These are phyloP conservation scores for Saccharomycopsis synnaedendra DNA, from an alignment of 805 yeast species.

Conservation along the genomic window DNA sequence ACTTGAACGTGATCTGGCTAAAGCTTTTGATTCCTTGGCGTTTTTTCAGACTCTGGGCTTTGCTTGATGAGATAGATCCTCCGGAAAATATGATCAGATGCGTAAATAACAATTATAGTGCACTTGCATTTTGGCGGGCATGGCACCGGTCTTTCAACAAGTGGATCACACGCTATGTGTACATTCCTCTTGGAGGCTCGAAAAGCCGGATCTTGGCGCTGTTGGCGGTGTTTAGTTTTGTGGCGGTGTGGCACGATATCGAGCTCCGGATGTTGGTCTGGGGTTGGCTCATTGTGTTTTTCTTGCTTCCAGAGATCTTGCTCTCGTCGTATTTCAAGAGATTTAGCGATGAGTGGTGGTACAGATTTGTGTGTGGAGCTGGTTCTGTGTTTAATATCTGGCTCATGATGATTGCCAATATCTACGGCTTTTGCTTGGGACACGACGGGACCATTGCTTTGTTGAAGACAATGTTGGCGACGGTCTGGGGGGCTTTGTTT, in stretches of 20 bases:
- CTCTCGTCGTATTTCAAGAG: conserved; percentile 35
- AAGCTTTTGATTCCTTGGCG: conserved; percentile 95
- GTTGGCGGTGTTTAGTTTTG: conserved; percentile 83
- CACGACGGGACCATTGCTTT: conserved; percentile 68
- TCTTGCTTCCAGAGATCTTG: conserved; percentile 74
- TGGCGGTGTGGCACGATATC: conserved; percentile 97
- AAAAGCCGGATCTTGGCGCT: conserved; percentile 62
- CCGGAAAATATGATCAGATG: conserved; percentile 98
- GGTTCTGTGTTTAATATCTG: conserved; percentile 89
- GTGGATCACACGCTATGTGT: conserved; percentile 83
- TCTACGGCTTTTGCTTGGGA: conserved; percentile 92
- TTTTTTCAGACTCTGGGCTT: conserved; percentile 83
- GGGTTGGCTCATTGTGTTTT: conserved; percentile 93
- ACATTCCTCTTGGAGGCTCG: conserved; percentile 86
- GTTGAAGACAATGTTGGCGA: conserved; percentile 58
- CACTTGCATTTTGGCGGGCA: conserved; percentile 95
- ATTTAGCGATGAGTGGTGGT: conserved; percentile 48
- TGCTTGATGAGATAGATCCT: conserved; percentile 87
- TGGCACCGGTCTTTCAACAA: conserved; percentile 95
- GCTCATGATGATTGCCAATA: conserved; percentile 96
- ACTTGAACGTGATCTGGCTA: conserved; percentile 85
- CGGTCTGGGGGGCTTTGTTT: conserved; percentile 55
- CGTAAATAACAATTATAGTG: conserved; percentile 87
- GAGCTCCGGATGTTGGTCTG: conserved; percentile 76
- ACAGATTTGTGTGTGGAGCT: conserved; percentile 66